Conservation (phyloP, 495 filamentous ascomycete genomes). For the Melanomma pulvis-pyrius region DNA sequence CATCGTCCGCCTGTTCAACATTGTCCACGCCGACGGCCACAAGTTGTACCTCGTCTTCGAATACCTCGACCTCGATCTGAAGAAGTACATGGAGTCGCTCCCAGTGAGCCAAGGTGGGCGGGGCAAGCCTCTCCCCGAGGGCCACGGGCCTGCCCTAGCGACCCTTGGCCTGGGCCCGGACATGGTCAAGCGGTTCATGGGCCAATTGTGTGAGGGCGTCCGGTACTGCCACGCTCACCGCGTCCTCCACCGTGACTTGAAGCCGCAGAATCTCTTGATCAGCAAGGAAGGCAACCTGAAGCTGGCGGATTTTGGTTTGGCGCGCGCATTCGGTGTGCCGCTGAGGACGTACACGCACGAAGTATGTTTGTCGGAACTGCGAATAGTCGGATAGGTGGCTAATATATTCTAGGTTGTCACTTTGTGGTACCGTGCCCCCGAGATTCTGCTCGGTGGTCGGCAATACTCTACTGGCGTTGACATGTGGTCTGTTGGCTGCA, state of each 20-base stretch:
- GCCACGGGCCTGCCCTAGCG: conserved; percentile 64
- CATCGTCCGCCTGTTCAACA: conserved; percentile 96
- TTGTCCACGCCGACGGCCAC: conserved; percentile 95
- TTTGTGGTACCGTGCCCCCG: conserved; percentile 96
- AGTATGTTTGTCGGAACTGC: conserved; percentile 47
- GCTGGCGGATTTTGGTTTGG: conserved; percentile 95
- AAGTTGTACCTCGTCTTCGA: conserved; percentile 99
- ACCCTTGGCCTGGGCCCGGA: conserved; percentile 78
- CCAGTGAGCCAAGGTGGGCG: conserved; percentile 87
- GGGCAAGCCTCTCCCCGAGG: conserved; percentile 85
- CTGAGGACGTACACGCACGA: conserved; percentile 97
- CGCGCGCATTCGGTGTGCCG: conserved; percentile 93
- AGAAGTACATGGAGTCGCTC: conserved; percentile 98
- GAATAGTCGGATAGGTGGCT: not conserved
- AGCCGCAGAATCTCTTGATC: conserved; percentile 97
- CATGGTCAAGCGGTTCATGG: conserved; percentile 98
- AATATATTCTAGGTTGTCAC: conserved; percentile 74
- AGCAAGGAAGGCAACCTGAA: conserved; percentile 94
- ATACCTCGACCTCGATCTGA: conserved; percentile 98
- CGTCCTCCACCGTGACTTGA: conserved; percentile 92
- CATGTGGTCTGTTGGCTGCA: conserved; percentile 99
- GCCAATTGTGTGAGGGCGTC: conserved; percentile 86
- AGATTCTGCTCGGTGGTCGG: conserved; percentile 94
- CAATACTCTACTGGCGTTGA: conserved; percentile 99
- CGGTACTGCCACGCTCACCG: conserved; percentile 96